Evolutionary conservation across 768 basidiomycete species (phyloP), one percentile per base, ranked within the genome.

Genomic region (Infundibulicybe gibba): DNA sequence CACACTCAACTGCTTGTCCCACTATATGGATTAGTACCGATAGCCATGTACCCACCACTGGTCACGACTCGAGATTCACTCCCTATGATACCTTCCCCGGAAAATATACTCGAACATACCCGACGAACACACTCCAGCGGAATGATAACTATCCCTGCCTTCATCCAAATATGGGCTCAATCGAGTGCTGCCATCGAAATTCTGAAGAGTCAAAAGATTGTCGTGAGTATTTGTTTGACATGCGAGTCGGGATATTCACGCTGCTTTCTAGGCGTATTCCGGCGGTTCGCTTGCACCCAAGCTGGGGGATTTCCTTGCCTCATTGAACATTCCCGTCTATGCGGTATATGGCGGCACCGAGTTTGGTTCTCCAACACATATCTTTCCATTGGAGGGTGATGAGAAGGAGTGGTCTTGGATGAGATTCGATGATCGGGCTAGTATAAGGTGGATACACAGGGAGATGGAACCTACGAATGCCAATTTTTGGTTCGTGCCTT

Each of bases 11-110:
- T 69, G 3, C 31, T 62, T 11, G 46, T 53, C 14, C 53, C 66
- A 3, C 11, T 70, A 3, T 61, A 51, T 30, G 55, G 50, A 1
- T 17, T 53, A 1, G 37, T 50, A 3, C 21, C 58, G 3, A 45
- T 61, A 21, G 51, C 54, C 0, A n/a, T 67, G 1, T 68, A 59
- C 37, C 60, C 67, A 1, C 67, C 67, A 1, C 53, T 47, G 3
- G 61, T 51, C 2, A 53, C 46, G 3, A 30, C 49, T 2, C 46
- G 52, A 2, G 45, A 52, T 4, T n/a, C 15, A 9, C 47, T 56
- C 2, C 73, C 73, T 0, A 49, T 68, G 16, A 53, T 63, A 31
- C 64, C 70, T 1, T 64, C 68, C 1, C 56, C 67, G 5, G 58
- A 67, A 3, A 72, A 70, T 41, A 54, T 68, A n/a, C 38, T 72